A percentile compares a stretch with the other conserved stretches of the same genome.
phyloP scores from a whole-genome alignment of 1,139 yeast genomes.

The Barnettozyma hawaiiensis region DNA sequence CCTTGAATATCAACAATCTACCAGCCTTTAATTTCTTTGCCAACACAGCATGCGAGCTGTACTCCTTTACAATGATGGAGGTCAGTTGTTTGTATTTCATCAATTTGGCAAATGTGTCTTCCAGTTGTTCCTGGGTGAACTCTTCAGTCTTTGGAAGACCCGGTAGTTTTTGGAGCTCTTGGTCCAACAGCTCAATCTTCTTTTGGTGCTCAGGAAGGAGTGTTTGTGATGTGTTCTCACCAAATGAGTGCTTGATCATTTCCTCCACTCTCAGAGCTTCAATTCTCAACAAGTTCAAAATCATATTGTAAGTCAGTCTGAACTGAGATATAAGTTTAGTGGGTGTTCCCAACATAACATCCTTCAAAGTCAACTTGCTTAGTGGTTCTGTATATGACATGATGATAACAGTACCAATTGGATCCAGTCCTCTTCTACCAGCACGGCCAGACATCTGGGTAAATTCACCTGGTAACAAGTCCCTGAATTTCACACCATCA shows the following conservation, averaged over 20 bases:
- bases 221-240: slow-evolving; percentile 85
- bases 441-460: slow-evolving; percentile 99
- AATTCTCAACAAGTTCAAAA: slow-evolving; percentile 79
- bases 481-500: slow-evolving; percentile 80
- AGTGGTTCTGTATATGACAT: slow-evolving; percentile 79
- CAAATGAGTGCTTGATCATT: slow-evolving; percentile 92
- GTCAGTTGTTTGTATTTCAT: slow-evolving; percentile 41
- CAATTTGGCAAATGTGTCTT: slow-evolving; percentile 37
- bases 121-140: slow-evolving; percentile 37
- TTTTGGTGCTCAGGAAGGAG: slow-evolving; percentile 81
- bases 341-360: slow-evolving; percentile 79
- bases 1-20: slow-evolving; percentile 55
- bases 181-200: slow-evolving; percentile 49
- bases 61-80: slow-evolving; percentile 42
- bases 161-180: slow-evolving; percentile 37
- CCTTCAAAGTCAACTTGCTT: slow-evolving; percentile 55
- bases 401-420: slow-evolving; percentile 91
- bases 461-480: slow-evolving; percentile 88
- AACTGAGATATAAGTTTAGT: slow-evolving; percentile 89
- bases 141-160: slow-evolving; percentile 38
- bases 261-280: slow-evolving; percentile 95
- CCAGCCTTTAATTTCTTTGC: slow-evolving; percentile 50
- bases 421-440: slow-evolving; percentile 94
- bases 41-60: slow-evolving; percentile 42
- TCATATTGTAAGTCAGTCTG: slow-evolving; percentile 93